Percentiles rank a stretch among this genome's conserved stretches.
These are phyloP conservation scores for Aleurites moluccanus DNA, from an alignment of 441 rosid species.

Conservation along the genomic window DNA sequence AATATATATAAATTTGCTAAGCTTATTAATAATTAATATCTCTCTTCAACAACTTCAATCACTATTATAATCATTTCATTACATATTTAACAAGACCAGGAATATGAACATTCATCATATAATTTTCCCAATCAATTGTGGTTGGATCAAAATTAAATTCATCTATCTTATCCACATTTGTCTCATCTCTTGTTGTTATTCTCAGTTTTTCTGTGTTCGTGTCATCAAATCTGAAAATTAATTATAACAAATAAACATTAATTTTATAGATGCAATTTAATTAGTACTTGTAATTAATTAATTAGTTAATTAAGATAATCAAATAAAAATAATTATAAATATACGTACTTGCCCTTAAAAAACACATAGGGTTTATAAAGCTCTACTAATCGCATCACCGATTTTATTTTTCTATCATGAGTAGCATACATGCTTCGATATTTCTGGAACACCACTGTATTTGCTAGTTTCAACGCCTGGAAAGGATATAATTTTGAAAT, in stretches of 20 bases:
- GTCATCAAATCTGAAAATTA: conserved; percentile 33
- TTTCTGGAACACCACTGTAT: conserved; percentile 28
- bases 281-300: background rate
- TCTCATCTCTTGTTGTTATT: conserved; percentile 17
- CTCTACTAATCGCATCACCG: conserved; percentile 42
- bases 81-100: conserved; percentile 35
- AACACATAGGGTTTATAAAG: conserved; percentile 52
- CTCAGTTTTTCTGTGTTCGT: conserved; percentile 36
- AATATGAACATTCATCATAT: conserved; percentile 34
- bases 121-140: conserved; percentile 40
- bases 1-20: too few relatives aligned
- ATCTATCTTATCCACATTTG: background rate
- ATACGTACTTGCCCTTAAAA: conserved; percentile 29
- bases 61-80: conserved; percentile 21
- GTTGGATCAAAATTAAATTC: conserved; percentile 33
- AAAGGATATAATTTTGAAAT: background rate
- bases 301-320: too few relatives aligned
- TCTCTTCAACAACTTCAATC: background rate
- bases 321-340: background rate
- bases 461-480: conserved; percentile 16
- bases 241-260: background rate
- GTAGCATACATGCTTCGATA: conserved; percentile 32
- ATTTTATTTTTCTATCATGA: conserved; percentile 40
- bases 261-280: too few relatives aligned
- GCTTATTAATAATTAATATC: too few relatives aligned